Evolutionary conservation across 805 yeast genomes (phyloP), one percentile per base, ranked within the genome.

Genomic region (Cyberlindnera saturnus): DNA sequence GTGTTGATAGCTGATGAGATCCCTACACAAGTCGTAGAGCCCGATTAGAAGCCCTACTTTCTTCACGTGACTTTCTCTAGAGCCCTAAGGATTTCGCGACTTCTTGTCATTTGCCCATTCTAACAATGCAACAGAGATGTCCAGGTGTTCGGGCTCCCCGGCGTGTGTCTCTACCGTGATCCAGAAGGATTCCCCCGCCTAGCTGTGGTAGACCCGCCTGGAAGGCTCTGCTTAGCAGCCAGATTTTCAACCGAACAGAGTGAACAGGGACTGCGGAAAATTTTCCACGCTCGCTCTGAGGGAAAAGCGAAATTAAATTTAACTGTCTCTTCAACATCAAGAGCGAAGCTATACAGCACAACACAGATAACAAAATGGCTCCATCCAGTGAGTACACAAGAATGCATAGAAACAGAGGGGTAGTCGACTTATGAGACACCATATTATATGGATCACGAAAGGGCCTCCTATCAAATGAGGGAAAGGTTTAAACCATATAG

Each of bases 371-470:
- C 51, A 48, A 60, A 67, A 69, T 69, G 73, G 73, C 73, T 66
- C 72, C 73, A 68, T 68, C 72, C 59, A 64, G 70, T 66, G 65
- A 65, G 70, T 65, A 48, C 45, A 20, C 28, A 20, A 30, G 17
- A 19, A 38, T 36, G 13, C 17, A 18, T 15, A 16, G 19, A 8
- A 30, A 36, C 31, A 14, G 37, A 13, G 8, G 13, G 28, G 9
- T 23, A 23, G 9, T 23, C 28, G 28, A 23, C 10, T 9, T 23
- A 23, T 23, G 28, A 10, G 28, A 9, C 11, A 23, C 28, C 28
- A 4, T 23, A 23, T 23, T 23, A 23, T 23, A 10, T 23, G 28
- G 6, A 10, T 23, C 11, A 23, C 4, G 11, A 23, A 23, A 23
- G 11, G 28, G 9, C 13, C 10, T 9, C 9, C 9, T 23, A 23